Evolutionary conservation across 306 rosid species (phyloP), one percentile per base, ranked within the genome.

Genomic region (Trifolium dubium): DNA sequence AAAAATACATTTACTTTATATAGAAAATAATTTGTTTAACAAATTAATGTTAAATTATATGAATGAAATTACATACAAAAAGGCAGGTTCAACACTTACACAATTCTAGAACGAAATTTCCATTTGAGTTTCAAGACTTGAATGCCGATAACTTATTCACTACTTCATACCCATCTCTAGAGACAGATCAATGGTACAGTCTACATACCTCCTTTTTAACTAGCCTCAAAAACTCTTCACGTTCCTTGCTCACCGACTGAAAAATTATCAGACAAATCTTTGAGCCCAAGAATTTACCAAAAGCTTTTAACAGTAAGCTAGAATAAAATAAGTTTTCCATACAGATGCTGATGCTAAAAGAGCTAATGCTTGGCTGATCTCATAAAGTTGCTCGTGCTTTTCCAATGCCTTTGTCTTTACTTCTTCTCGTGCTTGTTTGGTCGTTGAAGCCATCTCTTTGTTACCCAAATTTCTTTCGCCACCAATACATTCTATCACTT

Each of bases 321-420:
- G 18, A 54, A n/a, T 19, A 8, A 59, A 56, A 66, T 39, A 3
- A 41, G 39, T 18, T 32, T 53, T 80, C 46, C 91, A 88, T 82
- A 92, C 97, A 81, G 97, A 92, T 67, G 96, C 92, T 30, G 97
- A 92, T 70, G 97, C 92, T 73, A 92, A 86, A 81, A 92, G 90
- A 79, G 96, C 92, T 83, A 92, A 74, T 39, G 97, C 96, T 3
- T 90, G 89, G 69, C 97, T 92, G 79, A 89, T 80, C 80, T 88
- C 87, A 18, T 87, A 88, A 10, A 89, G 85, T 43, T 92, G 90
- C 79, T 89, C 96, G 67, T 85, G 89, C 71, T 86, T 85, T 47
- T 89, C 97, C 72, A 73, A 67, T 51, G 87, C 58, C 75, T 78
- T 85, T 54, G 85, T 69, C 79, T 65, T 76, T 56, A 39, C 18